Base-by-base conservation (phyloP, 2,329 filamentous ascomycete genomes). In the Sporothrix protearum region DNA sequence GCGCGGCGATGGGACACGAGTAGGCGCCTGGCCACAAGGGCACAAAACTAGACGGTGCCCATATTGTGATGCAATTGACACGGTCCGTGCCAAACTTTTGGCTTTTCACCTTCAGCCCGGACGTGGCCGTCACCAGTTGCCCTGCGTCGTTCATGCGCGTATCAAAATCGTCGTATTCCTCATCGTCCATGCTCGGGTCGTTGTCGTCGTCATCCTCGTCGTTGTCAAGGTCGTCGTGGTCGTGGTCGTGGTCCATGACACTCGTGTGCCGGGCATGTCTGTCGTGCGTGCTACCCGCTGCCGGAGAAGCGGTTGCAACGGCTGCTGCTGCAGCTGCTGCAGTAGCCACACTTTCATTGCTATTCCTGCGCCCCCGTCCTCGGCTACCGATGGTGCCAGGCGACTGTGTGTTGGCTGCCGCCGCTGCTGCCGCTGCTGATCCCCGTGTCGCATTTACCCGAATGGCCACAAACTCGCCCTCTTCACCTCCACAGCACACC, bases 401-500 rank as follows among this genome's bases (percentile, higher is more conserved):
- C 76, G 77, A 51, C 57, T 10, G 68, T 3, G 10, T 66, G 4
- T 8, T 28, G 5, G 47, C 33, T 25, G 61, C 63, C 12, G 73
- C 79, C 5, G 10, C 42, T 16, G 10, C 42, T 47, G 33, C 79
- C 19, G 10, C 42, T 16, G 10, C 14, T 47, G 42, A 47, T 76
- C 75, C 75, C 36, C 63, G 63, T 19, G 63, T 36, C 45, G 75
- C 76, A 47, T 82, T 79, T 16, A 94, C 83, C 75, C 87, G 89
- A 77, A 97, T 91, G 71, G 93, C 90, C 39, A 92, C 90, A 78
- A 97, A 97, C 78, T 96, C 91, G 71, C 96, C 96, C 75, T 89
- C 88, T 77, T 97, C 91, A 72, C 95, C 95, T 63, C 95, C 96
- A 63, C 94, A 92, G 77, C 93, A 97, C 49, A 98, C 86, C 91